Conservation (phyloP, 2,329 filamentous ascomycete species). For the Phialemonium atrogriseum region DNA sequence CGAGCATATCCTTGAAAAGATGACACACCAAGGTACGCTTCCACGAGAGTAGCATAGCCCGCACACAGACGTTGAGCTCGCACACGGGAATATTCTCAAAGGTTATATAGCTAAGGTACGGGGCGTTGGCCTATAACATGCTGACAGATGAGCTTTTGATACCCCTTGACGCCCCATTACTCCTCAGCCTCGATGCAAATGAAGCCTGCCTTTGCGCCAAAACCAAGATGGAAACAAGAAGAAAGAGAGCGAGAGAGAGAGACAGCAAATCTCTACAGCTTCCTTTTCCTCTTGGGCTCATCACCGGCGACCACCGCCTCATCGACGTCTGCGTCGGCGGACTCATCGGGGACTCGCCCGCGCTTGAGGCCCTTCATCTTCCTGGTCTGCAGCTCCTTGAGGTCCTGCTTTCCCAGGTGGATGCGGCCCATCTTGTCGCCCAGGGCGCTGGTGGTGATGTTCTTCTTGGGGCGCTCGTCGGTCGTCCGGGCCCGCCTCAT, state of each 20-base stretch:
- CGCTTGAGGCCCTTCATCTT: slow-evolving; percentile 99
- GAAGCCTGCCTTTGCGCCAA: neutral
- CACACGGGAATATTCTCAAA: no score
- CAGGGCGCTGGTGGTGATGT: slow-evolving; percentile 81
- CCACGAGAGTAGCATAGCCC: no score
- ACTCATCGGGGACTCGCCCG: slow-evolving; percentile 53
- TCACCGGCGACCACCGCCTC: slow-evolving; percentile 32
- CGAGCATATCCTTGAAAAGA: no score
- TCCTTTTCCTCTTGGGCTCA: slow-evolving; percentile 27
- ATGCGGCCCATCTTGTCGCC: slow-evolving; percentile 95
- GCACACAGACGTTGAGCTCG: no score
- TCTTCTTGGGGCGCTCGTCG: slow-evolving; percentile 87
- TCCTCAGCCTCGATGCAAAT: no score
- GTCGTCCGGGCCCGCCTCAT: slow-evolving; percentile 73
- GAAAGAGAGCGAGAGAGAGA: no score
- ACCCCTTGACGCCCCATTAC: neutral
- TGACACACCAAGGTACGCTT: no score
- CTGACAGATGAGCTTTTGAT: no score
- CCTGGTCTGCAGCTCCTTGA: slow-evolving; percentile 79
- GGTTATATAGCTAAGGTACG: no score
- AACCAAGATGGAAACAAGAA: neutral
- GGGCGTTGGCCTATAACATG: no score
- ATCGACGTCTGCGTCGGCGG: slow-evolving; percentile 39
- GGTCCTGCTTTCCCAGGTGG: slow-evolving; percentile 84
- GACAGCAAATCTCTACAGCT: slow-evolving; percentile 11